phyloP scores from a whole-genome alignment of 306 rosid genomes.

The Quercus wislizeni region DNA sequence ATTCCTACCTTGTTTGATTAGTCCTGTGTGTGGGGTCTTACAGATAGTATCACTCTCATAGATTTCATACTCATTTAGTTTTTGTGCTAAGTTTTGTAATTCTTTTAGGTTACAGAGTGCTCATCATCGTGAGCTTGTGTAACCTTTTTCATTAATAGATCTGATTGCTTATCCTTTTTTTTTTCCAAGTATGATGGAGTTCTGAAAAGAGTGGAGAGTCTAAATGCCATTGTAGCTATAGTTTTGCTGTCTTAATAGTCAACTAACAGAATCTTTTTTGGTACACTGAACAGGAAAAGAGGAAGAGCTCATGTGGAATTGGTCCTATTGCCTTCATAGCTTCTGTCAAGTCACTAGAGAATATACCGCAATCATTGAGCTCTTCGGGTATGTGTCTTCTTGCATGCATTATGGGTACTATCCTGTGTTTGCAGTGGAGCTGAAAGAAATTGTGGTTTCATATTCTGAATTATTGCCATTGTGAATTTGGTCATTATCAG shows the following conservation, averaged over 20 bases:
- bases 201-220: too few species aligned
- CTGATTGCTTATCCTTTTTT: too few species aligned
- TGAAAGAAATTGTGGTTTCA: neutral
- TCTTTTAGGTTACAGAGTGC: too few species aligned
- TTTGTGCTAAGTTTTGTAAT: too few species aligned
- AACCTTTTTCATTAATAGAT: too few species aligned
- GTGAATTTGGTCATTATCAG: slow-evolving; percentile 35
- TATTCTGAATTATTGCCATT: slow-evolving; percentile 21
- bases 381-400: slow-evolving; percentile 73
- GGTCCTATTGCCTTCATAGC: slow-evolving; percentile 86
- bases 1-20: too few species aligned
- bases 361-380: slow-evolving; percentile 71
- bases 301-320: slow-evolving; percentile 68
- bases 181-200: too few species aligned
- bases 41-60: too few species aligned
- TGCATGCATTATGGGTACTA: neutral
- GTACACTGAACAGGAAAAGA: slow-evolving; percentile 52
- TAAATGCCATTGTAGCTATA: neutral
- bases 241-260: neutral
- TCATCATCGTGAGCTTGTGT: too few species aligned
- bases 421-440: neutral
- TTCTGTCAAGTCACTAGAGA: slow-evolving; percentile 66
- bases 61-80: too few species aligned
- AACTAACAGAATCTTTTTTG: slow-evolving; percentile 12
- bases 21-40: too few species aligned